These are phyloP conservation scores for Orbilia ellipsospora DNA, from an alignment of 2,329 filamentous ascomycete species.

Conservation along the genomic window DNA sequence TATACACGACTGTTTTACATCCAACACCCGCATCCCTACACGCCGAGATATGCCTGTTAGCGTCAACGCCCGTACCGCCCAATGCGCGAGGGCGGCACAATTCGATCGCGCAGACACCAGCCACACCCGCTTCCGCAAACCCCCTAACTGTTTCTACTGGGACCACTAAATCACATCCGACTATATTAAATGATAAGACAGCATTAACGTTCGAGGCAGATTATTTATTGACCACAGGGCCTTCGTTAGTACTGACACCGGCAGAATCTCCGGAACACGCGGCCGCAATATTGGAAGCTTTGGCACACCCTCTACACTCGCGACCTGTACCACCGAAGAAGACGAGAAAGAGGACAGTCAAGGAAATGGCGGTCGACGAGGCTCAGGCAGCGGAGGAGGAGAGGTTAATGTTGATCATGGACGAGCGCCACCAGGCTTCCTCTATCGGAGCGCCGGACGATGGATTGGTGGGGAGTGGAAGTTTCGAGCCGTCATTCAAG, in stretches of 20 bases:
- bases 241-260: slow-evolving; percentile 81
- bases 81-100: slow-evolving; percentile 65
- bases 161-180: slow-evolving; percentile 71
- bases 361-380: slow-evolving; percentile 94
- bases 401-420: slow-evolving; percentile 89
- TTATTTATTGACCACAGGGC: slow-evolving; percentile 77
- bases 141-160: slow-evolving; percentile 67
- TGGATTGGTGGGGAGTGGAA: slow-evolving; percentile 75
- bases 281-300: slow-evolving; percentile 75
- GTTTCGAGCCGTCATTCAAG: slow-evolving; percentile 87
- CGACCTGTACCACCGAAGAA: slow-evolving; percentile 84
- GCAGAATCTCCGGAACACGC: slow-evolving; percentile 76
- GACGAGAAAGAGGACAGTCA: slow-evolving; percentile 89
- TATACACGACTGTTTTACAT: slow-evolving; percentile 83
- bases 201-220: slow-evolving; percentile 80
- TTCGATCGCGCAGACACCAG: slow-evolving; percentile 71
- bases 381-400: slow-evolving; percentile 89
- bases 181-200: slow-evolving; percentile 79
- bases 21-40: slow-evolving; percentile 81
- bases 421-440: slow-evolving; percentile 79
- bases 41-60: slow-evolving; percentile 79
- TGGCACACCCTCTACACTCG: slow-evolving; percentile 81
- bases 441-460: slow-evolving; percentile 72
- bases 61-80: slow-evolving; percentile 73
- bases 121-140: slow-evolving; percentile 52